Base-by-base conservation (phyloP, 495 filamentous ascomycete species). In the Aspergillus nidulans region DNA sequence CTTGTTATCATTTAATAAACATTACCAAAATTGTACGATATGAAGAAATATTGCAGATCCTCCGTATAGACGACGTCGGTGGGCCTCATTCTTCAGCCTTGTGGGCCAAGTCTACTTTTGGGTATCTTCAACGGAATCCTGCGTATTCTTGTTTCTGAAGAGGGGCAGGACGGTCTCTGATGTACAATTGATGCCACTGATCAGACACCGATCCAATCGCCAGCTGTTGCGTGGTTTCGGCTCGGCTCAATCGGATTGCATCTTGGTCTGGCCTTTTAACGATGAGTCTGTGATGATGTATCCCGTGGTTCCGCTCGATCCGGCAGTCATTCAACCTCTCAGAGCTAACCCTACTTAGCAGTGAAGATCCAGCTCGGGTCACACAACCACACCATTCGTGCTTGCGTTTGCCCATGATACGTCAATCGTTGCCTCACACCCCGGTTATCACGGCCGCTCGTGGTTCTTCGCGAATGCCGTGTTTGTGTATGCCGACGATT, bases 1-100 rank as follows among this genome's bases (percentile, higher is more conserved):
- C n/a, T n/a, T n/a, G n/a, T n/a, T n/a, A n/a, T n/a, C n/a, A n/a
- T n/a, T n/a, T n/a, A n/a, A n/a, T n/a, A n/a, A n/a, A n/a, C n/a
- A n/a, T 12, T 34, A 34, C 10, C 30, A 12, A 34, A 34, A 2
- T 34, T 34, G 30, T 34, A 5, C 30, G 4, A 34, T 13, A 12
- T 34, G 30, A 34, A 34, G 30, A 6, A 10, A 12, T 34, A 10
- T 34, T n/a, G n/a, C n/a, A 34, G 8, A 7, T 34, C 30, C 30
- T 28, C 9, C 30, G 40, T 24, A 30, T 19, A 20, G n/a, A 5
- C 25, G 16, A 48, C 45, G 45, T 48, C 45, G 34, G n/a, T 28
- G 45, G 30, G 30, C 30, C 9, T 12, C 3, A 34, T 2, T 44
- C 44, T 54, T 59, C 56, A 59, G 56, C 56, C 56, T 59, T 59